Conservation (phyloP, 495 filamentous ascomycete species). For the Filosporella fistucella region DNA sequence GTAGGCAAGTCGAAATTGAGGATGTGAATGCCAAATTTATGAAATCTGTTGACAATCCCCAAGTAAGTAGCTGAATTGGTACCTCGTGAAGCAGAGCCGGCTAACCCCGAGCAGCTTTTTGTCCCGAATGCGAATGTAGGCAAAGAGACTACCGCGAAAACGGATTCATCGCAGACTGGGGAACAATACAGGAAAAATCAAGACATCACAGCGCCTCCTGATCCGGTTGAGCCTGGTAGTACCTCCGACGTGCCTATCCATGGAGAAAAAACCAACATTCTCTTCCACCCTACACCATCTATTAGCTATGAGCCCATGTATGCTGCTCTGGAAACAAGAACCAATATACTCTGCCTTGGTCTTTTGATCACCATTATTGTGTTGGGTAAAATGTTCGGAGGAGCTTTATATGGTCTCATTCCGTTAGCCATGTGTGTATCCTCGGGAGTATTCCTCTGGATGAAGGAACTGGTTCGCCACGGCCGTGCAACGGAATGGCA, state of each 20-base stretch:
- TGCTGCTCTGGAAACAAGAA: constrained; percentile 65
- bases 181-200: constrained; percentile 78
- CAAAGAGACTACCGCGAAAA: constrained; percentile 54
- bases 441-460: constrained; percentile 80
- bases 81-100: background rate
- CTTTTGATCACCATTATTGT: constrained; percentile 70
- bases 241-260: constrained; percentile 94
- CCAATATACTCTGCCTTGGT: constrained; percentile 58
- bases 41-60: constrained; percentile 64
- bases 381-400: constrained; percentile 74
- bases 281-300: constrained; percentile 91
- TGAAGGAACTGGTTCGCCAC: constrained; percentile 75
- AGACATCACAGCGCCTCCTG: constrained; percentile 87
- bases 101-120: constrained; percentile 53
- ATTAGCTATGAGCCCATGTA: constrained; percentile 86
- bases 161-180: constrained; percentile 43
- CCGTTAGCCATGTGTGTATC: constrained; percentile 63
- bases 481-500: constrained; percentile 85
- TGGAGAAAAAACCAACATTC: constrained; percentile 91
- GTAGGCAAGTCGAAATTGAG: constrained; percentile 80
- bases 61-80: constrained; percentile 36
- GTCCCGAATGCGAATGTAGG: constrained; percentile 85
- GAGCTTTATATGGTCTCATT: constrained; percentile 68
- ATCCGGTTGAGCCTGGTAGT: constrained; percentile 70
- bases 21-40: constrained; percentile 69